phyloP scores from a whole-genome alignment of 305 asterid genomes.

The Plantago coronopus region DNA sequence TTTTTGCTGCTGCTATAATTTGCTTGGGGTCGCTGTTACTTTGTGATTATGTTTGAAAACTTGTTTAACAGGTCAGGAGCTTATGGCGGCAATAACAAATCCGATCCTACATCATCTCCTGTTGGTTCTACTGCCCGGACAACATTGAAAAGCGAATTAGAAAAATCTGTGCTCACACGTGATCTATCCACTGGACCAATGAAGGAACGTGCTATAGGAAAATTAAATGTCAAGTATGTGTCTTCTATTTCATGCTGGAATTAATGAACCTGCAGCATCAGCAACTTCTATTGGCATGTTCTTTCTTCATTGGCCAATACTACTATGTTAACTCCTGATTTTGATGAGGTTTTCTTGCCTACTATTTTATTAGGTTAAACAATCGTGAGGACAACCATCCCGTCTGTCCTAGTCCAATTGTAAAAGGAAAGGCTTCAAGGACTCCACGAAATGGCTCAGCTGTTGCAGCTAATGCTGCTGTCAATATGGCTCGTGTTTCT shows the following conservation, averaged over 20 bases:
- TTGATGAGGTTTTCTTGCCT: constrained; percentile 19
- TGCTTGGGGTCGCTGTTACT: constrained; percentile 15
- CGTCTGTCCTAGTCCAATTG: constrained; percentile 46
- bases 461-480: constrained; percentile 42
- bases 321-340: no score
- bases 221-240: constrained; percentile 75
- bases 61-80: constrained; percentile 55
- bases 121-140: constrained; percentile 55
- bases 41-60: constrained; percentile 24
- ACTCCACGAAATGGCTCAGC: constrained; percentile 68
- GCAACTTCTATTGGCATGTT: constrained; percentile 6
- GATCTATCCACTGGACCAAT: constrained; percentile 57
- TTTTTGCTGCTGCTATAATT: constrained; percentile 16
- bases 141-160: constrained; percentile 67
- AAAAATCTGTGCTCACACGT: constrained; percentile 53
- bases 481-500: constrained; percentile 50
- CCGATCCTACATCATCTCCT: constrained; percentile 62
- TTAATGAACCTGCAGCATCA: constrained; percentile 9
- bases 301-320: background rate
- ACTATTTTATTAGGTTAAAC: constrained; percentile 52
- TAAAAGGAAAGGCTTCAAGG: constrained; percentile 93
- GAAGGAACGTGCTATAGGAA: constrained; percentile 68
- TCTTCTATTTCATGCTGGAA: constrained; percentile 15
- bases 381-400: constrained; percentile 68
- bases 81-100: constrained; percentile 51